phyloP scores from a whole-genome alignment of 129 eudicot species.

The Smallanthus sonchifolius region DNA sequence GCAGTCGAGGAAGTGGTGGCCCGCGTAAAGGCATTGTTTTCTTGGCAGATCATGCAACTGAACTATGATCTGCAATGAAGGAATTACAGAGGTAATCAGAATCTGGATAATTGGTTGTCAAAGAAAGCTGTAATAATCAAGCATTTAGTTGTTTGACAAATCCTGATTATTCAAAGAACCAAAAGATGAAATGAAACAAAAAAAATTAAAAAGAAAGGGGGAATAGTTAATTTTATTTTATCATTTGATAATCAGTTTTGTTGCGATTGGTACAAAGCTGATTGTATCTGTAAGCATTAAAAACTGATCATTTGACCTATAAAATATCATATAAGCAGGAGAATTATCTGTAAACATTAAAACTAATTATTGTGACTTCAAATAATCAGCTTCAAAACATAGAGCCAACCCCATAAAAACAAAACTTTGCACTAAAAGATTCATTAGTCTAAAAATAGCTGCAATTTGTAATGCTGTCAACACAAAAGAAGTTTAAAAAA shows the following conservation, averaged over 20 bases:
- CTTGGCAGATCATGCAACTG: slow-evolving; percentile 13
- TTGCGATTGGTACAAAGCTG: background rate
- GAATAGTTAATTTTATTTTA: background rate
- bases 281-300: background rate
- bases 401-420: background rate
- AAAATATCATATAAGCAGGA: background rate
- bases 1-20: slow-evolving; percentile 78
- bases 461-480: background rate
- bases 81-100: background rate
- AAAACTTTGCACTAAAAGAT: background rate
- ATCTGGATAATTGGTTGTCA: background rate
- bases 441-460: slow-evolving; percentile 1
- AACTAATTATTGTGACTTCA: background rate
- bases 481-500: background rate
- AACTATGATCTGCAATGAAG: slow-evolving; percentile 12
- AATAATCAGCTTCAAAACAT: background rate
- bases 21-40: slow-evolving; percentile 49
- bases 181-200: background rate
- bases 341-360: background rate
- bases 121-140: background rate
- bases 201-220: background rate
- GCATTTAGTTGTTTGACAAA: background rate
- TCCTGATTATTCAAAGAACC: background rate
- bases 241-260: background rate
- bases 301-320: background rate